Conservation (phyloP, 1,284 basidiomycete species). For the Cerioporus squamosus region DNA sequence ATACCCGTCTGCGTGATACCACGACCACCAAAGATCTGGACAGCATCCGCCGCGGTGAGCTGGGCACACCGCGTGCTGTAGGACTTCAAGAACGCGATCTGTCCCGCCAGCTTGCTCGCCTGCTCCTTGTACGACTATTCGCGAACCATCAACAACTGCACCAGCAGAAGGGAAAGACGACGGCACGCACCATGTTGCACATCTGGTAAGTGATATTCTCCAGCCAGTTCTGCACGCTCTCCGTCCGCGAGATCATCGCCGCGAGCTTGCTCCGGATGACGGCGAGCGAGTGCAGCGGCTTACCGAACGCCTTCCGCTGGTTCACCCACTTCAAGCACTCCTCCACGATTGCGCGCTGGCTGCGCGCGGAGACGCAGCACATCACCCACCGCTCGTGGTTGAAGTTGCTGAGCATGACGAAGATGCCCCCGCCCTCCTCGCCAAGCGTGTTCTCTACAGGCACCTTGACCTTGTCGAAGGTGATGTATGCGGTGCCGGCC, state of each 20-base stretch:
- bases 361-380: slow-evolving; percentile 61
- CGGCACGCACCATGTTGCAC: slow-evolving; percentile 76
- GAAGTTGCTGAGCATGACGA: slow-evolving; percentile 77
- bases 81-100: slow-evolving; percentile 81
- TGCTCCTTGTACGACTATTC: slow-evolving; percentile 36
- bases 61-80: slow-evolving; percentile 69
- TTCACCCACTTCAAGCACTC: slow-evolving; percentile 79
- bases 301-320: slow-evolving; percentile 85
- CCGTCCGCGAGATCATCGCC: slow-evolving; percentile 82
- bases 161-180: neutral
- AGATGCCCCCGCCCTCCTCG: slow-evolving; percentile 81
- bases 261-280: slow-evolving; percentile 88
- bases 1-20: slow-evolving; percentile 78
- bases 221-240: slow-evolving; percentile 85
- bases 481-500: slow-evolving; percentile 86
- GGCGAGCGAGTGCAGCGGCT: slow-evolving; percentile 81
- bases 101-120: slow-evolving; percentile 45
- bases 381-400: slow-evolving; percentile 75
- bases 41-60: slow-evolving; percentile 78
- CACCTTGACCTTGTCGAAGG: slow-evolving; percentile 87
- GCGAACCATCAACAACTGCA: neutral
- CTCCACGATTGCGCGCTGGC: slow-evolving; percentile 60
- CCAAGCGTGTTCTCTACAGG: slow-evolving; percentile 89
- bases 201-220: slow-evolving; percentile 93
- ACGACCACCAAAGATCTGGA: slow-evolving; percentile 82